Conservation (phyloP, 2,329 filamentous ascomycete species). For the Cladosporium velox region DNA sequence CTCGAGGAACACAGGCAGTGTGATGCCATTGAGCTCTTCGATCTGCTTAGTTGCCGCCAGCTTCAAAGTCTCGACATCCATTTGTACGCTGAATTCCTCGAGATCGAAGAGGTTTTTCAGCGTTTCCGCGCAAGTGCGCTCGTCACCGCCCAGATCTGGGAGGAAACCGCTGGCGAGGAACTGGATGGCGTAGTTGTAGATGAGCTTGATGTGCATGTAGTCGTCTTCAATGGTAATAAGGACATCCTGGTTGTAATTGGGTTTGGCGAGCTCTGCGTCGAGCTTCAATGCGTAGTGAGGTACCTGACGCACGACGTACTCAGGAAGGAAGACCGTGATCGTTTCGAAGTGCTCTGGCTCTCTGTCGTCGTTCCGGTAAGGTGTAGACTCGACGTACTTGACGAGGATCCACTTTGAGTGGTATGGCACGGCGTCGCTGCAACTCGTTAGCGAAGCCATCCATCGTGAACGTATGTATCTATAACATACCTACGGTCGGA, state of each 20-base stretch:
- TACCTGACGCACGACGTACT: neutral
- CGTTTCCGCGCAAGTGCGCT: neutral
- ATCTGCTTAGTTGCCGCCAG: neutral
- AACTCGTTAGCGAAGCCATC: neutral
- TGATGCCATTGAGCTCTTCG: neutral
- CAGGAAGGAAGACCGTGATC: neutral
- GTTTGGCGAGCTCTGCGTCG: neutral
- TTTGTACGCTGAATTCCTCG: neutral
- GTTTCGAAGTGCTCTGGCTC: neutral
- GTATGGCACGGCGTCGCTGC: neutral
- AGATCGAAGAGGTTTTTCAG: neutral
- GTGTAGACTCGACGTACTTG: neutral
- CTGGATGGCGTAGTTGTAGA: conserved; percentile 8
- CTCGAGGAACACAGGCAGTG: neutral
- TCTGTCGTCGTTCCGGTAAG: neutral
- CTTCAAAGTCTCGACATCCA: neutral
- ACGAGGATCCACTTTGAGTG: neutral
- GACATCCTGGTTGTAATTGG: neutral
- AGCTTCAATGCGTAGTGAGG: neutral
- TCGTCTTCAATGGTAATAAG: neutral
- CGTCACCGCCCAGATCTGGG: neutral
- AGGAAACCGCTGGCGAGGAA: conserved; percentile 14
- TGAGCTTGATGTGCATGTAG: neutral
- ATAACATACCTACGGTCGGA: neutral
- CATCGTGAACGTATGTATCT: neutral